Conservation (phyloP, 2,329 filamentous ascomycete genomes). For the Fusarium nematophilum region DNA sequence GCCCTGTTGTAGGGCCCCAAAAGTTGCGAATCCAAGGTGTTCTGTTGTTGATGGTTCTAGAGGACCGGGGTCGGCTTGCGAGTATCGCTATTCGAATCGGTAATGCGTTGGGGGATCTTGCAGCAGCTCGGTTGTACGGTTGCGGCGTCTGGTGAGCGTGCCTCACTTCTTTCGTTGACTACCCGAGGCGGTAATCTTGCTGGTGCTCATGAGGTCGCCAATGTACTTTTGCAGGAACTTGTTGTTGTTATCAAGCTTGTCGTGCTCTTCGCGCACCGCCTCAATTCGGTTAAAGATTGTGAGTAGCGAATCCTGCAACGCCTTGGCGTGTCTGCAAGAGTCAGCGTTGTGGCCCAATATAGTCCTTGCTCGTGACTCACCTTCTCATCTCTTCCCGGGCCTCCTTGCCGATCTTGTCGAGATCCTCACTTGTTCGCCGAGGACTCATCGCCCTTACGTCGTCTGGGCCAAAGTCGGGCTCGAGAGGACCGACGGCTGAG, state of each 20-base stretch:
- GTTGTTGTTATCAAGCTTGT: slow-evolving; percentile 97
- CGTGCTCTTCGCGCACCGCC: slow-evolving; percentile 91
- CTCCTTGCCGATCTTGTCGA: slow-evolving; percentile 87
- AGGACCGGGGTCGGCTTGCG: slow-evolving; percentile 14
- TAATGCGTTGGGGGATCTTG: neutral
- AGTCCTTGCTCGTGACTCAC: slow-evolving; percentile 51
- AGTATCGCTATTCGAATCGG: slow-evolving; percentile 18
- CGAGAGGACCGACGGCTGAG: slow-evolving; percentile 76
- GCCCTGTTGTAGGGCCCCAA: slow-evolving; percentile 41
- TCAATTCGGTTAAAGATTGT: slow-evolving; percentile 95
- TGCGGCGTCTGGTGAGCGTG: neutral
- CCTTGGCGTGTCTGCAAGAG: slow-evolving; percentile 80
- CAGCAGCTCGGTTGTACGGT: neutral
- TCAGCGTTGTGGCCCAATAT: slow-evolving; percentile 21
- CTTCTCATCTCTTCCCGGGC: slow-evolving; percentile 74
- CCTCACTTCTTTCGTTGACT: slow-evolving; percentile 65
- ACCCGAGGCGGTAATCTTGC: slow-evolving; percentile 73
- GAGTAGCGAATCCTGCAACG: slow-evolving; percentile 87
- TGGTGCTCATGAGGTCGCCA: slow-evolving; percentile 92
- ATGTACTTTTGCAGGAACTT: slow-evolving; percentile 98
- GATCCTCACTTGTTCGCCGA: slow-evolving; percentile 87
- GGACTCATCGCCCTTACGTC: slow-evolving; percentile 97
- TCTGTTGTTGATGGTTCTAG: slow-evolving; percentile 27
- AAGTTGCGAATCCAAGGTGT: slow-evolving; percentile 35
- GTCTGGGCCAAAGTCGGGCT: slow-evolving; percentile 82